These are phyloP conservation scores for Morella rubra DNA, from an alignment of 306 rosid genomes.

Conservation along the genomic window DNA sequence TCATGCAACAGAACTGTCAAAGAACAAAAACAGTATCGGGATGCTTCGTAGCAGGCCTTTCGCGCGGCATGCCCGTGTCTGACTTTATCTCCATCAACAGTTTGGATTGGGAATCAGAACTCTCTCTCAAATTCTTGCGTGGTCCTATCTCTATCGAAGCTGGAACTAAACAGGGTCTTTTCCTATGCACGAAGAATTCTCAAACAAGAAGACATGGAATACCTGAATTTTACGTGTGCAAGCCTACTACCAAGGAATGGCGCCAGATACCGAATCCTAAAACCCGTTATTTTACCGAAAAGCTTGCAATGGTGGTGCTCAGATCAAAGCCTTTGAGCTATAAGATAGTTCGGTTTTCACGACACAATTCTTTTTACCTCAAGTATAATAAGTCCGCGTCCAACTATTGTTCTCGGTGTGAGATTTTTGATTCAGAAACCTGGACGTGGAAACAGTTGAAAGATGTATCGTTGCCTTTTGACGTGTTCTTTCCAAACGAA, in stretches of 20 bases:
- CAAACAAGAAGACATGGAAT: not conserved
- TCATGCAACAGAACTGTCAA: not conserved
- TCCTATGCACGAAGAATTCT: not conserved
- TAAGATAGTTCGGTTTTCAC: constrained; percentile 10
- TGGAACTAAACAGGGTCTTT: not conserved
- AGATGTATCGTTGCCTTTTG: not conserved
- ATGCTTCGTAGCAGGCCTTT: not conserved
- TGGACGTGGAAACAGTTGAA: constrained; percentile 12
- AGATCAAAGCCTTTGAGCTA: constrained; percentile 4
- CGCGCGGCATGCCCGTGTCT: not conserved
- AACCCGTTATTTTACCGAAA: not conserved
- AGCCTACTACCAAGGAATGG: not conserved
- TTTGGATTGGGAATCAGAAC: not conserved
- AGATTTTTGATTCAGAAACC: not conserved
- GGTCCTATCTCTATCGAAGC: not conserved
- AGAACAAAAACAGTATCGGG: not conserved
- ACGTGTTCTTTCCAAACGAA: not conserved
- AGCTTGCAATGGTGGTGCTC: constrained; percentile 5
- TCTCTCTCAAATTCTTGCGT: not conserved
- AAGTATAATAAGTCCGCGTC: not conserved
- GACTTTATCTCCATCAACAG: not conserved
- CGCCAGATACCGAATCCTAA: not conserved
- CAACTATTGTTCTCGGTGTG: not conserved
- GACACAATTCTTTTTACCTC: not conserved
- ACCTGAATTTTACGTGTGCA: not conserved